Evolutionary conservation across 1,284 basidiomycete species (phyloP), one percentile per base, ranked within the genome.

Genomic region (Fistulina hepatica): DNA sequence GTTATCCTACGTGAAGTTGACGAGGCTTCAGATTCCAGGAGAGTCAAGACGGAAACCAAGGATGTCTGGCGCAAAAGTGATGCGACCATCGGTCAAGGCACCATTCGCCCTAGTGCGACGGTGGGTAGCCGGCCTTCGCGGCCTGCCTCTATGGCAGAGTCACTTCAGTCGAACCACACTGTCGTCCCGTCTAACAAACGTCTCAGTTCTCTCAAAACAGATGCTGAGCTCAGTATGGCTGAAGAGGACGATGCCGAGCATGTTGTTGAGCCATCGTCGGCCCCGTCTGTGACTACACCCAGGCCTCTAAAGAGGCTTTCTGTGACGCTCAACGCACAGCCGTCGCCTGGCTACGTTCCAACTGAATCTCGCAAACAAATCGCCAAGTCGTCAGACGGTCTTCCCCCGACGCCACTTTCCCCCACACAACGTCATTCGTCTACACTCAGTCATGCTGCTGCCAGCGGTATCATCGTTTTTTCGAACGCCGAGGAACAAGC

Each of bases 31-130:
- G 44, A 37, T 15, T 43, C 26, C 17, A 27, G 31, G 15, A 36
- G 32, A n/a, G 45, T 43, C 24, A 44, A 49, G 39, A 53, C 41
- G 15, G 57, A 58, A 30, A 50, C 52, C 48, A 81, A 75, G 58
- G 79, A 82, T 45, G 60, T 66, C 23, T 78, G 76, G 72, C 60
- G 81, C 46, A 79, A 78, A 56, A 81, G 78, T 47, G 81, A 84
- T 55, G 74, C 81, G 5, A 81, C 79, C 9, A 73, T 77, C 53
- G 77, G 78, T 51, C 73, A 78, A 50, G 67, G 70, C 44, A 83
- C 81, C 21, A 71, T 81, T 42, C 69, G 79, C 22, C 71, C 76
- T 31, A 64, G 67, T 17, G 61, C 63, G 25, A 48, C 52, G n/a
- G 45, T 62, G 15, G 65, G 64, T 23, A 63, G 58, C 41, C 67